Evolutionary conservation across 148 eudicot genomes (phyloP).

Genomic region (Vaccinium myrtillus): DNA sequence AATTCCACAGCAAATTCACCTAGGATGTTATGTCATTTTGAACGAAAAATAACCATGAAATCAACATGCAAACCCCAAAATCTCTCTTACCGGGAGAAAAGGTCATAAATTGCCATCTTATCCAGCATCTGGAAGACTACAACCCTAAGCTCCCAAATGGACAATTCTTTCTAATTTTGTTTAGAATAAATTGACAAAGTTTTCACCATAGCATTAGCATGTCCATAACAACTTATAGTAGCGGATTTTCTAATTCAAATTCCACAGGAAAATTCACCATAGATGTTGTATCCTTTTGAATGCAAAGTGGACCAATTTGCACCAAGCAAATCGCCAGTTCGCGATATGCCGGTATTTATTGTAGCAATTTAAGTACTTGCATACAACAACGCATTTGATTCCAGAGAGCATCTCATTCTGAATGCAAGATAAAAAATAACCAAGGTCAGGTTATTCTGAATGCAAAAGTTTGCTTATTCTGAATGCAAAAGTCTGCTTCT

Average conservation of each 20-base stretch:
- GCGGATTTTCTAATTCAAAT: not conserved
- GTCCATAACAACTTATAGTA: not conserved
- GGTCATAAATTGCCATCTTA: not conserved
- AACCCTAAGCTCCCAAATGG: not conserved
- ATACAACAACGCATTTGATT: not conserved
- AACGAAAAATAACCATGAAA: not conserved
- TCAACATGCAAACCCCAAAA: not conserved
- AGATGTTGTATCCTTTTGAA: not conserved
- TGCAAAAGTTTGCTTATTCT: not conserved
- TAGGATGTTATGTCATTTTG: not conserved
- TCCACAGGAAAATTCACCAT: not conserved
- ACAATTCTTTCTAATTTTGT: not conserved
- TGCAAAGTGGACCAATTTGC: not conserved
- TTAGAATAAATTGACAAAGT: not conserved
- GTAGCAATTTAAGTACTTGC: not conserved
- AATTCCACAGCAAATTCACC: not conserved
- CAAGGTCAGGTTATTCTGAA: not conserved
- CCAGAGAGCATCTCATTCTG: not conserved
- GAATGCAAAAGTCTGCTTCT: not conserved
- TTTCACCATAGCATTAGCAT: not conserved
- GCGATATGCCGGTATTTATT: not conserved
- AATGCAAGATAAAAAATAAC: not conserved
- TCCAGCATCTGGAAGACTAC: not conserved
- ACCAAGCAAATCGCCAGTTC: not conserved
- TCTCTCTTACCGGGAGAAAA: not conserved